phyloP scores from a whole-genome alignment of 495 filamentous ascomycete genomes.

The Saxophila tyrrhenica region DNA sequence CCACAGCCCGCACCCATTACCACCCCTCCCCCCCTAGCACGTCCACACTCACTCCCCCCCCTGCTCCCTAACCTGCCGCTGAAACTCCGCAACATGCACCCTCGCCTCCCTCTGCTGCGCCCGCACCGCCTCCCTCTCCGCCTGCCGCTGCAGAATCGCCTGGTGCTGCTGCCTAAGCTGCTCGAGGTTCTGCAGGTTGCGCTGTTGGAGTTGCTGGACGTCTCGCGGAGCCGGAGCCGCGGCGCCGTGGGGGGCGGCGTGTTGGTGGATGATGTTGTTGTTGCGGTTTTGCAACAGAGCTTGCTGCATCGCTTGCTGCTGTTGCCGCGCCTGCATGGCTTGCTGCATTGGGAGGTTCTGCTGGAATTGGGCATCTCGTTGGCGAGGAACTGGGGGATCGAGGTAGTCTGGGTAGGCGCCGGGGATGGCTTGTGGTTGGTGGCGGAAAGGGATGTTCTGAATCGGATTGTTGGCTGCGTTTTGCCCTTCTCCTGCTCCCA shows the following conservation, averaged over 20 bases:
- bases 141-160: not conserved
- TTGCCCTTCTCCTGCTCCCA: not conserved
- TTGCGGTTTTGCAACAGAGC: no score
- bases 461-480: not conserved
- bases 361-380: no score
- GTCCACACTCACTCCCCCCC: no score
- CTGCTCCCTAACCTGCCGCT: no score
- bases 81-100: no score
- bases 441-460: not conserved
- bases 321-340: not conserved
- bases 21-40: no score
- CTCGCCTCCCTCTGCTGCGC: no score
- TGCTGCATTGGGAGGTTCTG: no score
- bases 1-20: no score
- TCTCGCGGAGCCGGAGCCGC: not conserved
- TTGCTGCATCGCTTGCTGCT: not conserved
- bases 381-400: no score
- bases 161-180: constrained; percentile 1
- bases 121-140: not conserved
- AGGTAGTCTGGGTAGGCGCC: not conserved
- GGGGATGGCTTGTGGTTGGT: not conserved
- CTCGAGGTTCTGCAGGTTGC: not conserved
- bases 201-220: not conserved
- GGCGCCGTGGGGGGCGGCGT: not conserved
- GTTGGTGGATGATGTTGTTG: not conserved